Base-by-base conservation (phyloP, 2,329 filamentous ascomycete genomes). In the Scortechinia acanthostroma region DNA sequence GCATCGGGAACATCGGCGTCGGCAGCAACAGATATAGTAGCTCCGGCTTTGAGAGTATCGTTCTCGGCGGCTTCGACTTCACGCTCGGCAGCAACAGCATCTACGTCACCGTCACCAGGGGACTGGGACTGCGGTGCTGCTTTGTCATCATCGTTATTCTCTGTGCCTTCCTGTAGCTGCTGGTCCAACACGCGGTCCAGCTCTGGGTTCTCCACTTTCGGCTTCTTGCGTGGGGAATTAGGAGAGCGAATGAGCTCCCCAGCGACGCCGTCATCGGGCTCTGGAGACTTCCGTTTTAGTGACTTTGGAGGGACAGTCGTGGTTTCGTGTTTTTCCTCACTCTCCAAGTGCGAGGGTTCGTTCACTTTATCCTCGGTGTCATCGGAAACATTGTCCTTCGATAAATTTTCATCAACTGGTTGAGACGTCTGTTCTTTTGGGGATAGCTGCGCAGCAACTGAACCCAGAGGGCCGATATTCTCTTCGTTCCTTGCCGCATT, bases 151-250 rank as follows among this genome's bases (percentile, higher is more conserved):
- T 48, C 46, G 30, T 51, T 52, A 20, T 48, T 48, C 17, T 49
- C 49, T 16, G 48, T 48, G 23, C 53, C 53, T 46, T 56, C 53
- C 22, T 55, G 55, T 21, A 53, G n/a, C 16, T 49, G 48, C 30
- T 49, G 52, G 14, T 53, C 49, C 25, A 50, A 46, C n/a, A 47
- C 52, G n/a, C 45, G 48, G 37, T 52, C 53, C n/a, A 47, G 37
- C 35, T 55, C 55, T 16, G 50, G 50, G 4, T 58, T 53, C 48
- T 62, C 61, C 33, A 58, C 17, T 43, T 62, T 63, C 4, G 50
- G 47, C 42, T 57, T 63, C 47, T 62, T 62, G 43, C 46, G 50
- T 4, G 51, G 47, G 14, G 52, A 50, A 10, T 10, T 30, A 10
- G 25, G 25, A 30, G 25, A 30, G 10, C 10, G 10, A 30, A 10